A percentile compares a stretch with the other conserved stretches of the same genome.
These are phyloP conservation scores for Iris pallida DNA, from an alignment of 116 monocot species.

Conservation along the genomic window DNA sequence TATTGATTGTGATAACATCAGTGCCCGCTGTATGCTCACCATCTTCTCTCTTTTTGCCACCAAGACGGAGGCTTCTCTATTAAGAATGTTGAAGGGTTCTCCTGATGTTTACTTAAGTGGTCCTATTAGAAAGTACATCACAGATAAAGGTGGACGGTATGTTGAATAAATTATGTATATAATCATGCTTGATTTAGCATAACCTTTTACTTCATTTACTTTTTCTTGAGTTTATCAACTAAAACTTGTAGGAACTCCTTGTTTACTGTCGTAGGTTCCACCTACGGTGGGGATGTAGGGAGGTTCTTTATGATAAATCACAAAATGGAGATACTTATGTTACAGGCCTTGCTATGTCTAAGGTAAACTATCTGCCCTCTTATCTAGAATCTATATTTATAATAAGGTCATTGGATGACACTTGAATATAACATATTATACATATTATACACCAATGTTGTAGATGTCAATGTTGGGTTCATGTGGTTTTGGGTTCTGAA, in stretches of 20 bases:
- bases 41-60: conserved; percentile 96
- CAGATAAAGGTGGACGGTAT: conserved; percentile 89
- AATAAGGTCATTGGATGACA: too few species aligned
- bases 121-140: conserved; percentile 92
- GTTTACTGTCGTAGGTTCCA: conserved; percentile 62
- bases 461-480: too few species aligned
- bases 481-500: too few species aligned
- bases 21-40: conserved; percentile 98
- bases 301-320: conserved; percentile 71
- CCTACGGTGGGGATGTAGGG: conserved; percentile 93
- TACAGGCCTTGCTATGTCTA: conserved; percentile 77
- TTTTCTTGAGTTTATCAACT: background rate
- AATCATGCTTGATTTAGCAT: background rate
- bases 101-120: conserved; percentile 92
- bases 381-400: too few species aligned
- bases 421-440: too few species aligned
- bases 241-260: background rate
- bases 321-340: conserved; percentile 63
- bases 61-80: conserved; percentile 94
- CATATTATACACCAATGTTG: too few species aligned
- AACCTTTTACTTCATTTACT: background rate
- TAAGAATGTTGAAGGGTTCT: conserved; percentile 97
- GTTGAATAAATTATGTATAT: conserved; percentile 3
- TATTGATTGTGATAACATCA: conserved; percentile 97
- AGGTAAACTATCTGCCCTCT: conserved; percentile 34